These are phyloP conservation scores for Astragalus membranaceus DNA, from an alignment of 306 rosid species.

Conservation along the genomic window DNA sequence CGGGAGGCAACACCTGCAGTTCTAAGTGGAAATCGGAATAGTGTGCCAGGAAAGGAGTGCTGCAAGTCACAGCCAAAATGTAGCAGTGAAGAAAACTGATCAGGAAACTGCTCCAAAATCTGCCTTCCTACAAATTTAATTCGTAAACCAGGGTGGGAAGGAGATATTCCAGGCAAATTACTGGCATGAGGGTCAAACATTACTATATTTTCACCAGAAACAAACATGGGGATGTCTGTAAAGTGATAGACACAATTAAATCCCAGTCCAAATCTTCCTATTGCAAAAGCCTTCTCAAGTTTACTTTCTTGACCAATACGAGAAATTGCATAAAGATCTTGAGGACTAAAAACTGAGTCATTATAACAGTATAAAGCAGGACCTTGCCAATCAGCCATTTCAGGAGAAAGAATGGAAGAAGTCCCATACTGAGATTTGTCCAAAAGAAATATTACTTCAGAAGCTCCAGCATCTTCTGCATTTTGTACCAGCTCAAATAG, in stretches of 20 bases:
- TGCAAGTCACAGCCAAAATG: slow-evolving; percentile 97
- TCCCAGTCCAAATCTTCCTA: slow-evolving; percentile 98
- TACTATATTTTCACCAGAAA: slow-evolving; percentile 92
- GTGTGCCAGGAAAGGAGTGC: slow-evolving; percentile 81
- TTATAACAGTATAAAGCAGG: slow-evolving; percentile 94
- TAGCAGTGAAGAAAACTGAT: slow-evolving; percentile 84
- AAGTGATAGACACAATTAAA: slow-evolving; percentile 98
- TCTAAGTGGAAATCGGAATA: slow-evolving; percentile 94
- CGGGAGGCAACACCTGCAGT: slow-evolving; percentile 72
- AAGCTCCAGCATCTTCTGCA: slow-evolving; percentile 99
- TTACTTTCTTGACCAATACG: slow-evolving; percentile 99
- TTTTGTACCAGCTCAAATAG: slow-evolving; percentile 91
- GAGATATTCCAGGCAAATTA: slow-evolving; percentile 96
- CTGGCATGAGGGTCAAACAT: slow-evolving; percentile 97
- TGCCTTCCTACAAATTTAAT: slow-evolving; percentile 83
- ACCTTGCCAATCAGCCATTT: slow-evolving; percentile 99
- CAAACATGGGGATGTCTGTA: slow-evolving; percentile 90
- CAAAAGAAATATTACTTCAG: slow-evolving; percentile 83
- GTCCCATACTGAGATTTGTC: slow-evolving; percentile 93
- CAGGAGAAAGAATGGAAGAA: slow-evolving; percentile 95
- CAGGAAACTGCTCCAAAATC: slow-evolving; percentile 94
- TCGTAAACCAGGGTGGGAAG: slow-evolving; percentile 93
- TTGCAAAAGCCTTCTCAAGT: slow-evolving; percentile 92
- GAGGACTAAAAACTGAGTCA: slow-evolving; percentile 84
- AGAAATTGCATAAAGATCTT: slow-evolving; percentile 98